Evolutionary conservation across 2,329 filamentous ascomycete genomes (phyloP).

Genomic region (Verticillium longisporum): DNA sequence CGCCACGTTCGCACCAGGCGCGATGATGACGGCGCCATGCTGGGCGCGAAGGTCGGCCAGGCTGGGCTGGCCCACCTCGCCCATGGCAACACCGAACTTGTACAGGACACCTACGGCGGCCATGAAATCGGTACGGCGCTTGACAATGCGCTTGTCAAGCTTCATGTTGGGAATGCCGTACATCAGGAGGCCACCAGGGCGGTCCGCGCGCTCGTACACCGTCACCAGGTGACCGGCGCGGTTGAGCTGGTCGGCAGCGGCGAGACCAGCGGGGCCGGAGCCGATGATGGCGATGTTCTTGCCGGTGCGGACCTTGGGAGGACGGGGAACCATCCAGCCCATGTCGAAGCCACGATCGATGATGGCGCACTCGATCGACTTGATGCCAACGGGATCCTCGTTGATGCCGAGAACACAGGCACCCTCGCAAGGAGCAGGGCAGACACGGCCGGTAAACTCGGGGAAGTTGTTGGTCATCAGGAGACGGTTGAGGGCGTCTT

Average conservation of each 20-base stretch:
- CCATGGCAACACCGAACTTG: constrained; percentile 70
- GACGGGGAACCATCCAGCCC: constrained; percentile 91
- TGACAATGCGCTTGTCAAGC: constrained; percentile 94
- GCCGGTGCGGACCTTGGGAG: constrained; percentile 73
- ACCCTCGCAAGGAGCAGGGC: constrained; percentile 92
- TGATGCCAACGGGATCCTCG: constrained; percentile 94
- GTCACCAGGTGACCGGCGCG: constrained; percentile 83
- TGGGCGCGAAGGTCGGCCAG: constrained; percentile 65
- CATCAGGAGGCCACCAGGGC: constrained; percentile 88
- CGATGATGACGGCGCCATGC: constrained; percentile 81
- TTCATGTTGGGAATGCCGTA: constrained; percentile 99
- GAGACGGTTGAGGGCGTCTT: constrained; percentile 82
- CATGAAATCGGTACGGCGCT: constrained; percentile 94
- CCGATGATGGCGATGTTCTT: constrained; percentile 87
- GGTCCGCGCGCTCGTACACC: constrained; percentile 88
- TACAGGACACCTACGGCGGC: constrained; percentile 80
- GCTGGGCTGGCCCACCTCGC: constrained; percentile 57
- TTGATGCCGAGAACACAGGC: constrained; percentile 95
- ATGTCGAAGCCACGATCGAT: constrained; percentile 96
- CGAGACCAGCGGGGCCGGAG: constrained; percentile 86
- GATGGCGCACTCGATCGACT: constrained; percentile 96
- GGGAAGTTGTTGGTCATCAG: constrained; percentile 99
- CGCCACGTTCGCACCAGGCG: constrained; percentile 87
- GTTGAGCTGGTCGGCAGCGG: constrained; percentile 89
- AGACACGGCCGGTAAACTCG: constrained; percentile 95